Conservation (phyloP, 129 eudicot genomes). For the Arctium minus region DNA sequence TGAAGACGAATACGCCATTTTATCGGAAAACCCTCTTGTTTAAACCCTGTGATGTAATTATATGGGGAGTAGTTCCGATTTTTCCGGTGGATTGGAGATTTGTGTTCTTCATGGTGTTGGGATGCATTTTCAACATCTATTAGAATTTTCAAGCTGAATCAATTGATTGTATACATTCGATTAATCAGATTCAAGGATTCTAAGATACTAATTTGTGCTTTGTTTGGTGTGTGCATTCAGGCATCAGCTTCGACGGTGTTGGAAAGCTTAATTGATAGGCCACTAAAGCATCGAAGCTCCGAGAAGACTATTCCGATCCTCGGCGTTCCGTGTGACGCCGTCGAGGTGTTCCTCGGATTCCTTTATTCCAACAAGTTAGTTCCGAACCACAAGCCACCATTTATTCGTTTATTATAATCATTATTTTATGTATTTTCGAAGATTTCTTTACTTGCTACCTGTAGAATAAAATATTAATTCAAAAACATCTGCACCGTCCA, state of each 20-base stretch:
- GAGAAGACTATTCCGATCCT: conserved; percentile 54
- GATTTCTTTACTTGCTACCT: conserved; percentile 7
- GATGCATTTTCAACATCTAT: background rate
- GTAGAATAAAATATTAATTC: background rate
- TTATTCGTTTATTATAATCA: background rate
- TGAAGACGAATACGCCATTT: background rate
- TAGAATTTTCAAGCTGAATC: background rate
- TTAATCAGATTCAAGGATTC: background rate
- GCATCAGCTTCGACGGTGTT: conserved; percentile 83
- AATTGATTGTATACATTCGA: background rate
- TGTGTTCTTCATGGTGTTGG: background rate
- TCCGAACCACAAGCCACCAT: conserved; percentile 27
- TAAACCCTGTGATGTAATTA: background rate
- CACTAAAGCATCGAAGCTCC: conserved; percentile 50
- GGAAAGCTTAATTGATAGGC: conserved; percentile 52
- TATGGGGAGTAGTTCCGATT: background rate
- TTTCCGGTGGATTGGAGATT: background rate
- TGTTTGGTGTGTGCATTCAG: conserved; percentile 24
- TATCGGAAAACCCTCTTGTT: background rate
- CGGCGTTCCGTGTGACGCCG: conserved; percentile 95
- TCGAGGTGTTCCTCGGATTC: conserved; percentile 61
- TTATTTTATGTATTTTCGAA: background rate
- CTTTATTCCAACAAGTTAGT: conserved; percentile 66
- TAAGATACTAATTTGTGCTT: background rate
- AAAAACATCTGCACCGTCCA: conserved; percentile 26